Evolutionary conservation across 768 basidiomycete species (phyloP).

Genomic region (Panaeolus cyanescens): DNA sequence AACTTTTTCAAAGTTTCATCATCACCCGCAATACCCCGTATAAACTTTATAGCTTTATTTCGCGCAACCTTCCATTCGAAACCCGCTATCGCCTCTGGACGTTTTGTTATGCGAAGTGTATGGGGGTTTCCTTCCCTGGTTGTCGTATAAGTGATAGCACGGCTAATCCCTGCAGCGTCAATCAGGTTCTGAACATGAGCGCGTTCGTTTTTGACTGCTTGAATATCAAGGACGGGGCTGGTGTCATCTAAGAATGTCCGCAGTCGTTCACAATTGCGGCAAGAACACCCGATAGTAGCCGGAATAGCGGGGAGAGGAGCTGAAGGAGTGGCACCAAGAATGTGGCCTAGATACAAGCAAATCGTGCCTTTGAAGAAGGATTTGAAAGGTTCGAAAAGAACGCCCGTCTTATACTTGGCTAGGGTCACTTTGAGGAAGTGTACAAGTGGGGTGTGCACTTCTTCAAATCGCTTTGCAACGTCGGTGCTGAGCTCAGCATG

Average conservation of each 20-base stretch:
- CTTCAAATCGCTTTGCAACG: slow-evolving; percentile 20
- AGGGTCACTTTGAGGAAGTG: slow-evolving; percentile 21
- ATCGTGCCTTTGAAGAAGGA: slow-evolving; percentile 30
- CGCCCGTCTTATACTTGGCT: slow-evolving; percentile 10
- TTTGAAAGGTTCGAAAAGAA: slow-evolving; percentile 25
- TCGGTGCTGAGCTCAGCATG: background rate
- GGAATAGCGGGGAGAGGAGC: slow-evolving; percentile 12
- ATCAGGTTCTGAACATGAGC: slow-evolving; percentile 26
- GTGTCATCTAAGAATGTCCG: slow-evolving; percentile 23
- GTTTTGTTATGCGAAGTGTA: slow-evolving; percentile 29
- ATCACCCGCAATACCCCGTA: slow-evolving; percentile 24
- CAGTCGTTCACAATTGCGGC: slow-evolving; percentile 25
- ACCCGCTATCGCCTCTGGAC: slow-evolving; percentile 17
- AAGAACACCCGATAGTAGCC: slow-evolving; percentile 30
- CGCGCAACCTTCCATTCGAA: slow-evolving; percentile 23
- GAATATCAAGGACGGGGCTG: slow-evolving; percentile 12
- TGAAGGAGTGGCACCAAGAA: slow-evolving; percentile 24
- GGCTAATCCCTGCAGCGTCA: slow-evolving; percentile 8
- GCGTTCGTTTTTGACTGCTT: slow-evolving; percentile 17
- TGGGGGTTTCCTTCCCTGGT: slow-evolving; percentile 26
- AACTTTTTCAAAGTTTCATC: slow-evolving; percentile 25
- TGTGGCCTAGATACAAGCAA: slow-evolving; percentile 25
- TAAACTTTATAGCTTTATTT: slow-evolving; percentile 22
- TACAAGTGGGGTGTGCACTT: slow-evolving; percentile 28
- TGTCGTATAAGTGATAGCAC: slow-evolving; percentile 25